A percentile compares a stretch with the other conserved stretches of the same genome.
These are phyloP conservation scores for Aspergillus carlsbadensis DNA, from an alignment of 495 filamentous ascomycete genomes.

Conservation along the genomic window DNA sequence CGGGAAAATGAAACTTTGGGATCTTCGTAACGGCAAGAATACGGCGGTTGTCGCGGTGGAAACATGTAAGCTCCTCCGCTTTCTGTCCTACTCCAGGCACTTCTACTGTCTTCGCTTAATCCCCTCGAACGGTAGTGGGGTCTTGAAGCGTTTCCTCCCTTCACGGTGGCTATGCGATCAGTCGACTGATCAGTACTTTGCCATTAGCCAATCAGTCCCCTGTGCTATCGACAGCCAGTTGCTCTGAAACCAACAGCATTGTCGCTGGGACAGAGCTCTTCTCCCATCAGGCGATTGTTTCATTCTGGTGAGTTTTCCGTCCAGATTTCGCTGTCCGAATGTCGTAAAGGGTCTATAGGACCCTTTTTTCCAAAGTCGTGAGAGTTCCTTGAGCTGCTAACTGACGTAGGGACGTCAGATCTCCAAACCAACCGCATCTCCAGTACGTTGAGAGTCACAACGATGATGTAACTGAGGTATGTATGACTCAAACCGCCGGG, in stretches of 20 bases:
- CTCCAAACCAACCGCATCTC: conserved; percentile 47
- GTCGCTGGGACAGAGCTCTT: conserved; percentile 79
- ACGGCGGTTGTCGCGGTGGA: conserved; percentile 35
- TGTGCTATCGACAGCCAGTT: conserved; percentile 69
- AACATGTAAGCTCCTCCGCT: conserved; percentile 34
- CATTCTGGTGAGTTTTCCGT: conserved; percentile 61
- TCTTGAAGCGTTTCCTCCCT: not conserved
- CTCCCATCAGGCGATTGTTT: conserved; percentile 68
- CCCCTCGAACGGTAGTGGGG: not conserved
- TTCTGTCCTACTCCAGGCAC: not conserved
- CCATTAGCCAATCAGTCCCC: conserved; percentile 43
- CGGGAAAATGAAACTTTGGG: conserved; percentile 47
- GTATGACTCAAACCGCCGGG: conserved; percentile 9
- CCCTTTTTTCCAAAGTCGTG: conserved; percentile 9
- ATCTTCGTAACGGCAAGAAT: conserved; percentile 36
- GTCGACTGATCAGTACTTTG: conserved; percentile 17
- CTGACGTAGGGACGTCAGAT: conserved; percentile 64
- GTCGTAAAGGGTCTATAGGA: not conserved
- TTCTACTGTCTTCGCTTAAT: not conserved
- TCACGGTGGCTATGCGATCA: not conserved
- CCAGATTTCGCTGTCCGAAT: not conserved
- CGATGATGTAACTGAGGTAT: conserved; percentile 84
- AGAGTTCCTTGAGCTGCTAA: conserved; percentile 33
- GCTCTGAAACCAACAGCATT: conserved; percentile 54
- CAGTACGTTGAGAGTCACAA: conserved; percentile 85